Conservation (phyloP, 257 asterid species). For the Primulina huaijiensis region DNA sequence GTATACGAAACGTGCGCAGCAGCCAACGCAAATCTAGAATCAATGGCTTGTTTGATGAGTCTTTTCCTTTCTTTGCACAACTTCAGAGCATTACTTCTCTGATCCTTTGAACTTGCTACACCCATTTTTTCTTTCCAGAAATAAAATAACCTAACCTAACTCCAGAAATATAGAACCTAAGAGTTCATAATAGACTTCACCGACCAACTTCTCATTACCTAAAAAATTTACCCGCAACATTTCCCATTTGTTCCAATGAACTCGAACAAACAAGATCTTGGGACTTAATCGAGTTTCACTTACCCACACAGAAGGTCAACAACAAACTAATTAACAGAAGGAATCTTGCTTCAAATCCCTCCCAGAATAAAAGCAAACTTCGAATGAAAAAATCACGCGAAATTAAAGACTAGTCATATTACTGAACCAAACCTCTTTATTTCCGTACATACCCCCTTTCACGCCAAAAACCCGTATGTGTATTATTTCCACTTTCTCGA, state of each 20-base stretch:
- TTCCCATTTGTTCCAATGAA: background rate
- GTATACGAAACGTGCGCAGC: slow-evolving; percentile 92
- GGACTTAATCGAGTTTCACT: slow-evolving; percentile 3
- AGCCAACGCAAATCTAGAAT: slow-evolving; percentile 84
- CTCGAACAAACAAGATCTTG: background rate
- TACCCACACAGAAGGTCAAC: background rate
- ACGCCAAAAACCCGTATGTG: slow-evolving; percentile 22
- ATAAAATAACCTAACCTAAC: slow-evolving; percentile 25
- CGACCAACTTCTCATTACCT: slow-evolving; percentile 18
- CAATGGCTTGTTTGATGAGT: slow-evolving; percentile 79
- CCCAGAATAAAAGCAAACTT: slow-evolving; percentile 13
- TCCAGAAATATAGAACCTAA: slow-evolving; percentile 24
- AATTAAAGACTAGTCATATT: background rate
- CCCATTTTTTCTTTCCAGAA: slow-evolving; percentile 52
- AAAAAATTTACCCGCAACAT: slow-evolving; percentile 20
- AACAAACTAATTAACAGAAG: background rate
- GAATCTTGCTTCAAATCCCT: background rate
- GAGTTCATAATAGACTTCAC: slow-evolving; percentile 15
- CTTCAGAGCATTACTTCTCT: slow-evolving; percentile 69
- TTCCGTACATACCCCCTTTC: slow-evolving; percentile 7
- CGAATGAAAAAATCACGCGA: slow-evolving; percentile 17
- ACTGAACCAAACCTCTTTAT: slow-evolving; percentile 19
- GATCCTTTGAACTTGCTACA: slow-evolving; percentile 58
- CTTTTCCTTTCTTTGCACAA: slow-evolving; percentile 84
- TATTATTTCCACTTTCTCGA: slow-evolving; percentile 15